Conservation (phyloP, 2,329 filamentous ascomycete species). For the Saccharata proteae region DNA sequence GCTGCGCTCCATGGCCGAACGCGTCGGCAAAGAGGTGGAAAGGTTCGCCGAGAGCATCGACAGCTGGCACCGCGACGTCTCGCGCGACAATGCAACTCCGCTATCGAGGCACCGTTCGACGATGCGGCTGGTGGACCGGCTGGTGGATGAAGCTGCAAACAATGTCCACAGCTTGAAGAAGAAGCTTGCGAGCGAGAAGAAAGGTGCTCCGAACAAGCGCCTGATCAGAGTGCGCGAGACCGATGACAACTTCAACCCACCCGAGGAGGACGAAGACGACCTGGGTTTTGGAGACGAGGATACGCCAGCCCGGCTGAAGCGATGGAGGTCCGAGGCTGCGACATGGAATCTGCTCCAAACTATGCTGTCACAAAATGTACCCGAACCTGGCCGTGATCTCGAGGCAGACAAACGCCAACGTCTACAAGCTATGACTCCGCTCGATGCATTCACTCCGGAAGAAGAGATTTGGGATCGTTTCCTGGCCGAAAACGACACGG, state of each 20-base stretch:
- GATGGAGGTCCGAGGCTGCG: constrained; percentile 72
- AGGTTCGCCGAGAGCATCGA: constrained; percentile 75
- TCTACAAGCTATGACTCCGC: constrained; percentile 19
- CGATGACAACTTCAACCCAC: constrained; percentile 12
- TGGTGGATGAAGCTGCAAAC: constrained; percentile 39
- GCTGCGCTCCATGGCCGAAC: constrained; percentile 52
- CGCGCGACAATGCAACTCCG: constrained; percentile 15
- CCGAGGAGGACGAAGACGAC: constrained; percentile 15
- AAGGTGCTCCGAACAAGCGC: constrained; percentile 20
- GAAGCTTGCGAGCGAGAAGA: constrained; percentile 27
- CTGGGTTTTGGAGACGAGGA: constrained; percentile 11
- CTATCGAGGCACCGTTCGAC: constrained; percentile 47
- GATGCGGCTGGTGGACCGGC: constrained; percentile 26
- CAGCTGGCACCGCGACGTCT: constrained; percentile 39
- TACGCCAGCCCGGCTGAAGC: constrained; percentile 40
- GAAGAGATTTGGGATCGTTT: constrained; percentile 62
- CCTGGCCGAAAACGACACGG: constrained; percentile 56
- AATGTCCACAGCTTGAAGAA: constrained; percentile 35
- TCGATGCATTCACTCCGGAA: constrained; percentile 44
- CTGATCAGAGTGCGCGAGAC: constrained; percentile 12
- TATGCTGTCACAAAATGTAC: constrained; percentile 57
- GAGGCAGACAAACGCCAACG: constrained; percentile 20
- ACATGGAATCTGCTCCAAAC: constrained; percentile 80
- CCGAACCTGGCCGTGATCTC: constrained; percentile 21
- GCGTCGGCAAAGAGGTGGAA: constrained; percentile 71